Percentiles rank a stretch among this genome's conserved stretches.
phyloP scores from a whole-genome alignment of 805 yeast genomes.

The Cyberlindnera samutprakarnensis region DNA sequence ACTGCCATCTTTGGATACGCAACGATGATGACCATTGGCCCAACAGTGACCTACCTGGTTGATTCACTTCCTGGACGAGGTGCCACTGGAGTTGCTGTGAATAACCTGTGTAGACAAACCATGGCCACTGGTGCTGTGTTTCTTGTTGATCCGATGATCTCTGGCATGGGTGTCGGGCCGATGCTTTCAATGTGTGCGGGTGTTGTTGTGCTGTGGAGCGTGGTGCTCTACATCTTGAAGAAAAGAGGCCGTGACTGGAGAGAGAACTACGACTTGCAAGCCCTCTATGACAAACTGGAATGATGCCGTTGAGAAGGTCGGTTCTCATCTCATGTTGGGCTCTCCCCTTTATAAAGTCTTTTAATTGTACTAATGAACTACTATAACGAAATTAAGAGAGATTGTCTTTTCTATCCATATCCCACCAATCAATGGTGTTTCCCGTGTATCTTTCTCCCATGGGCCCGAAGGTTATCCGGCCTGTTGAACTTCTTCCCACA shows the following conservation, averaged over 20 bases:
- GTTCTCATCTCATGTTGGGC: no score
- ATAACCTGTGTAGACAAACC: slow-evolving; percentile 64
- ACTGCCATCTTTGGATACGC: slow-evolving; percentile 79
- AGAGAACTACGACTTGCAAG: slow-evolving; percentile 51
- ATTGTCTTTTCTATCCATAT: no score
- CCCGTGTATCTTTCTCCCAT: slow-evolving; percentile 53
- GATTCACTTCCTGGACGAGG: slow-evolving; percentile 85
- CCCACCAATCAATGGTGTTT: background rate
- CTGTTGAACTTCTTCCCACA: slow-evolving; percentile 65
- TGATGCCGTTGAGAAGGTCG: no score
- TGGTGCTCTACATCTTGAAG: slow-evolving; percentile 40
- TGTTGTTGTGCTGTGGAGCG: slow-evolving; percentile 36
- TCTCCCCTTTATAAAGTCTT: no score
- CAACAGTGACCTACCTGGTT: slow-evolving; percentile 72
- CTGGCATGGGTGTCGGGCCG: slow-evolving; percentile 66
- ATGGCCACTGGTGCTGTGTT: slow-evolving; percentile 75
- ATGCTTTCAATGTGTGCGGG: slow-evolving; percentile 62
- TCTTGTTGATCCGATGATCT: slow-evolving; percentile 60
- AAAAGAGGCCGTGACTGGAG: slow-evolving; percentile 54
- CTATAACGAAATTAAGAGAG: no score
- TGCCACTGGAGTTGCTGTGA: slow-evolving; percentile 82
- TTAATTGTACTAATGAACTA: no score
- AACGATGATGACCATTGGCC: slow-evolving; percentile 76
- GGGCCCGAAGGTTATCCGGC: slow-evolving; percentile 76
- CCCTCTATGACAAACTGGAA: slow-evolving; percentile 40